These are phyloP conservation scores for Calonectria naviculata DNA, from an alignment of 2,329 filamentous ascomycete species.

Conservation along the genomic window DNA sequence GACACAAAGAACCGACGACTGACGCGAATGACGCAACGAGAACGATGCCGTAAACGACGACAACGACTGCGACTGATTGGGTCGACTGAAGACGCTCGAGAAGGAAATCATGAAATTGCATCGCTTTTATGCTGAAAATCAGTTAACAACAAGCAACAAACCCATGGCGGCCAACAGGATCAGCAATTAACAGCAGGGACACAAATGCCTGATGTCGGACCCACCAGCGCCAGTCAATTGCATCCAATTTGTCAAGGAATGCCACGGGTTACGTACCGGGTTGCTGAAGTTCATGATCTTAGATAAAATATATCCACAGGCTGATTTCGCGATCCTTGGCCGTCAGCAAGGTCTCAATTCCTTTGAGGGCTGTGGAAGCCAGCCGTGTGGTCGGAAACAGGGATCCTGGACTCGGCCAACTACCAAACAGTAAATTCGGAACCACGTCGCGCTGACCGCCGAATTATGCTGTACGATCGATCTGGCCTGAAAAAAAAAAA, in stretches of 20 bases:
- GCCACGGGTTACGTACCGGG: background rate
- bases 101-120: background rate
- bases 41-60: background rate
- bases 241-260: slow-evolving; percentile 6
- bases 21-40: background rate
- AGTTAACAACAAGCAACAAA: background rate
- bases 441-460: background rate
- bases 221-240: slow-evolving; percentile 1
- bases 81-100: background rate
- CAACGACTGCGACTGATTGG: background rate
- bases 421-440: background rate
- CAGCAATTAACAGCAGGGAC: background rate
- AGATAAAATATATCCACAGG: background rate
- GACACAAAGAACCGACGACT: background rate
- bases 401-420: background rate
- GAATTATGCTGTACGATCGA: background rate
- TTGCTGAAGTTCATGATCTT: slow-evolving; percentile 4
- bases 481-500: background rate
- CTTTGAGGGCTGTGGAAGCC: background rate
- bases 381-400: background rate
- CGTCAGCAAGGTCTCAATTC: background rate
- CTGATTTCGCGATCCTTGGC: background rate
- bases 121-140: background rate
- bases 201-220: slow-evolving; percentile 3
- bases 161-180: background rate